These are phyloP conservation scores for Myxozyma nipponensis DNA, from an alignment of 805 yeast genomes.

Conservation along the genomic window DNA sequence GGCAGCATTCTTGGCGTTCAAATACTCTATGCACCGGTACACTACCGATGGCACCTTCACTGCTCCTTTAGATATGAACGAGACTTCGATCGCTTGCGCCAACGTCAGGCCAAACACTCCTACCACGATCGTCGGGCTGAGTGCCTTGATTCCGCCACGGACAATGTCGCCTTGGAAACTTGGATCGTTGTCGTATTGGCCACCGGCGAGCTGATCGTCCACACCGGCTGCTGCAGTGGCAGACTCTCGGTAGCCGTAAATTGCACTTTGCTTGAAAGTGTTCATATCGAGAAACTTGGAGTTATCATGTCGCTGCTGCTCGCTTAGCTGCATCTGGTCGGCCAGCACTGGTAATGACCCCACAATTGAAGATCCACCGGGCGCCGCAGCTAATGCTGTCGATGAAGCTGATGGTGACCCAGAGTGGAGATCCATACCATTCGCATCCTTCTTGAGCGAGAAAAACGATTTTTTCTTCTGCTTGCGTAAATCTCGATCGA, in stretches of 20 bases:
- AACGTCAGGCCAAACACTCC: conserved; percentile 21
- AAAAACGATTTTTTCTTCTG: conserved; percentile 56
- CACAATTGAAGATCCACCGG: background rate
- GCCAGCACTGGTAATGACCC: no score
- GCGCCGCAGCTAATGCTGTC: background rate
- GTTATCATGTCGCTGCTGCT: conserved; percentile 19
- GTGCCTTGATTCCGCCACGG: conserved; percentile 16
- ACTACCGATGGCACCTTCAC: conserved; percentile 65
- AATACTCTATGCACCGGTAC: conserved; percentile 66
- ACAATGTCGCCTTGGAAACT: conserved; percentile 17
- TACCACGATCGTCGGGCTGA: conserved; percentile 8
- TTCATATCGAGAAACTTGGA: conserved; percentile 16
- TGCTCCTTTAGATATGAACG: conserved; percentile 18
- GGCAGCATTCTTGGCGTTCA: conserved; percentile 64
- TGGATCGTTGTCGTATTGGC: conserved; percentile 10
- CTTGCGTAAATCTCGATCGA: conserved; percentile 42
- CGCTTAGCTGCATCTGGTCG: conserved; percentile 12
- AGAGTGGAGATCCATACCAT: background rate
- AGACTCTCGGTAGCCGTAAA: conserved; percentile 24
- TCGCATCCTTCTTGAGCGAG: conserved; percentile 42
- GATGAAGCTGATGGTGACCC: background rate
- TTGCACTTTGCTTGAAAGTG: conserved; percentile 16
- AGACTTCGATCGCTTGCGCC: conserved; percentile 21
- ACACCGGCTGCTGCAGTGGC: conserved; percentile 3
- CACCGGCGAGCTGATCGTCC: background rate